Evolutionary conservation across 2,329 filamentous ascomycete species (phyloP), one percentile per base, ranked within the genome.

Genomic region (Neofusicoccum umdonicola): DNA sequence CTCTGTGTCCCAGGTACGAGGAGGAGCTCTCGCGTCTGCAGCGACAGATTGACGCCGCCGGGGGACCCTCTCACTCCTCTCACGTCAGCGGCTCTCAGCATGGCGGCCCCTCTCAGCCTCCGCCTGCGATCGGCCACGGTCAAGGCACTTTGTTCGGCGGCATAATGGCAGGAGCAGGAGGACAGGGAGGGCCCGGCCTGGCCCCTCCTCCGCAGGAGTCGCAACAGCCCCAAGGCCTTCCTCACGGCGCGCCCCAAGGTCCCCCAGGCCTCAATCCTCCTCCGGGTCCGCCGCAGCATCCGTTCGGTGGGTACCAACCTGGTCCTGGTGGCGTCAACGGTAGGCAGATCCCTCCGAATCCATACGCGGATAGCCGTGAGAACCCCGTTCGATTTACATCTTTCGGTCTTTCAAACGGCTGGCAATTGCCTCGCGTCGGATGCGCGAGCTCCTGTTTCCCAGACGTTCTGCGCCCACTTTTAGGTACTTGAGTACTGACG

Each of bases 61-160:
- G 88, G 67, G 87, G 88, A 19, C 84, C 86, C 68, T 77, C 83
- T 44, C 83, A 86, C 69, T 86, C 88, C 68, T 87, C 90, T 67
- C 89, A 92, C 67, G 87, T 87, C 70, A 84, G 85, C 73, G 85
- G 85, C 67, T 86, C 89, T 66, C 89, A 90, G 73, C 91, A 95
- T 85, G 87, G 87, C 66, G 92, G 90, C 48, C 90, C 92, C 65
- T 88, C 91, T 56, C 92, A 95, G 79, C 90, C 92, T 67, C 94
- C 95, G 41, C 93, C 89, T 41, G 82, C 92, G 57, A 91, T 98
- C 70, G 92, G 93, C 34, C 91, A 96, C 73, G 93, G 94, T 31
- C 88, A 88, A 64, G 94, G 90, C 76, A 95, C 96, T 73, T 85
- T 98, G 45, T 98, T 99, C 75, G 93, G 92, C 70, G 93, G 92